A percentile compares a stretch with the other conserved stretches of the same genome.
Evolutionary conservation across 495 filamentous ascomycete species (phyloP).

Genomic region (Penicillium nucicola): DNA sequence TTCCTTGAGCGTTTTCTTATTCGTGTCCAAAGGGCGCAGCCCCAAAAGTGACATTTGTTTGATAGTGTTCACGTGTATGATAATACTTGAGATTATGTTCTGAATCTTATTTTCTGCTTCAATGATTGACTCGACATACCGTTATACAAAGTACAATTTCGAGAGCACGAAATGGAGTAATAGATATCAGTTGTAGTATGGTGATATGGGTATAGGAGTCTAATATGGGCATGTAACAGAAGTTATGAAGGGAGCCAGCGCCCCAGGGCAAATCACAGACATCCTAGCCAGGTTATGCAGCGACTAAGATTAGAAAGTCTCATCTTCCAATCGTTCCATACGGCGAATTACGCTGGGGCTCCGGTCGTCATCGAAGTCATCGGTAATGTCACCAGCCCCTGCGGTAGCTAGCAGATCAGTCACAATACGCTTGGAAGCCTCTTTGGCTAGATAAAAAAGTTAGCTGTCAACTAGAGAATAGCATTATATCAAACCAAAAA

Average conservation of each 20-base stretch:
- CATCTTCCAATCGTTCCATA: constrained; percentile 61
- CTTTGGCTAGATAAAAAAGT: constrained; percentile 55
- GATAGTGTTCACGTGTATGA: constrained; percentile 1
- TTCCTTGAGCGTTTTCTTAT: constrained; percentile 12
- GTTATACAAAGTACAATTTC: no score
- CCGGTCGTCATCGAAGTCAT: constrained; percentile 50
- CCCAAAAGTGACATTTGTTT: constrained; percentile 9
- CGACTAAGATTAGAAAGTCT: constrained; percentile 58
- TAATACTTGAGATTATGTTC: background rate
- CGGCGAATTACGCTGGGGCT: constrained; percentile 76
- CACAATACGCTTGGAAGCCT: constrained; percentile 90
- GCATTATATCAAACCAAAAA: no score
- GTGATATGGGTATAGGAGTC: background rate
- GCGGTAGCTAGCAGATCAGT: constrained; percentile 86
- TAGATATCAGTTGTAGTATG: background rate
- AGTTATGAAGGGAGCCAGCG: background rate
- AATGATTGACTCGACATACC: background rate
- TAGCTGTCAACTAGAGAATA: background rate
- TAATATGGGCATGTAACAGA: background rate
- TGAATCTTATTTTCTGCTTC: constrained; percentile 7
- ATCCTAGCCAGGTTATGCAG: background rate
- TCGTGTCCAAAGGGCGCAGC: constrained; percentile 2
- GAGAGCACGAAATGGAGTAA: no score
- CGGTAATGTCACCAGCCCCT: constrained; percentile 47
- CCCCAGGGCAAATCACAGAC: no score